Percentiles rank a stretch among this genome's conserved stretches.
phyloP scores from a whole-genome alignment of 169 alveolate genomes.

The Plasmodium vivax region DNA sequence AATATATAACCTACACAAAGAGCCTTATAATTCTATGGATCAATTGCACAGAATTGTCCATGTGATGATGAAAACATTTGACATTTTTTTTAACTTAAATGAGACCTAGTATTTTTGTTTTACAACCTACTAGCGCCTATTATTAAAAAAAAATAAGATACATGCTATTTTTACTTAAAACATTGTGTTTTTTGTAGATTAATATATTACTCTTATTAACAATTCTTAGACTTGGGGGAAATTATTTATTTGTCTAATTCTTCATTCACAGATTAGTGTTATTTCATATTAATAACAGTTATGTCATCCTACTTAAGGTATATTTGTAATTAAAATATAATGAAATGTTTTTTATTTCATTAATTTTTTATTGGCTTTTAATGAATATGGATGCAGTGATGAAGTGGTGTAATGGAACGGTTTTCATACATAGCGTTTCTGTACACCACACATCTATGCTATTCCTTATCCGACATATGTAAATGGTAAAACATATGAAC shows the following conservation, averaged over 20 bases:
- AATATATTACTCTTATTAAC: background rate
- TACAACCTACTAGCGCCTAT: background rate
- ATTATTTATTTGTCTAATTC: background rate
- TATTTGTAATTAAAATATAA: background rate
- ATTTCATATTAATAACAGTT: background rate
- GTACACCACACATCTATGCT: background rate
- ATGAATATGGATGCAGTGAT: background rate
- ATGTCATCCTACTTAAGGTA: background rate
- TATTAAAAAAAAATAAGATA: background rate
- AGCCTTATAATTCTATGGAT: background rate
- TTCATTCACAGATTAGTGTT: background rate
- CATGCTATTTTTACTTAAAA: background rate
- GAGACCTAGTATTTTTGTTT: background rate
- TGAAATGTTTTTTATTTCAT: background rate
- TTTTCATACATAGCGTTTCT: background rate
- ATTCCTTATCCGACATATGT: background rate
- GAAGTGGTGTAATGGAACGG: background rate
- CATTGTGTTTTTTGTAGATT: background rate
- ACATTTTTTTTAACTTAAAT: background rate
- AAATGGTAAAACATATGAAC: background rate
- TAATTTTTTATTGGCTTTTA: background rate
- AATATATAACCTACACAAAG: background rate
- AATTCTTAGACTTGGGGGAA: background rate
- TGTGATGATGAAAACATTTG: background rate
- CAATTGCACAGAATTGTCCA: background rate